Evolutionary conservation across 1,284 basidiomycete genomes (phyloP), one percentile per base, ranked within the genome.

Genomic region (Leccinum pachyderme): DNA sequence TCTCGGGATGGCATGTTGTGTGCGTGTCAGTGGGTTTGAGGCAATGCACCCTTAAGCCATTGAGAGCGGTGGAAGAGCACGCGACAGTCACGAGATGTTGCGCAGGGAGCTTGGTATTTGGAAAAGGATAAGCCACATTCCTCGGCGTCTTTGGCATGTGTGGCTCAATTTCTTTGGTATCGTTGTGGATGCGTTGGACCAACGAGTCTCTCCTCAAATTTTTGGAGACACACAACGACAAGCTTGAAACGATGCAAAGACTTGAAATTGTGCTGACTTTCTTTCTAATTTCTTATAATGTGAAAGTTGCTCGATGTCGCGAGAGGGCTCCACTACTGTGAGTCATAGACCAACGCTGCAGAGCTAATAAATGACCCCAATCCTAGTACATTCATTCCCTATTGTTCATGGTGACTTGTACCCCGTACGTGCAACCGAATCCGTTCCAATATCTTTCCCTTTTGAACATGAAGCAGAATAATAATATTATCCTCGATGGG

Each of bases 1-100:
- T 67, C 52, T 28, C 63, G 49, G 24, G 65, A 41, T 3, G 61
- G 25, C 71, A 74, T 74, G 15, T 9, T 44, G 52, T 13, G 27
- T 45, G 50, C 5, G 47, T 47, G 41, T 8, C 18, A 8, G 24
- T 24, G n/a, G 31, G 25, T n/a, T 15, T 18, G 13, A 11, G 24
- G 43, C 3, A 7, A 29, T 12, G 3, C 18, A 35, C 44, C 29
- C 43, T 28, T 25, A 31, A 18, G 29, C 13, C n/a, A 37, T 28
- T 15, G 13, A 18, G 18, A 18, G 18, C 18, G 18, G 18, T 24
- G 13, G 29, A 13, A 1, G 27, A 27, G 18, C 49, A 56, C 33
- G 46, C 28, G 53, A 33, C 22, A 35, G 22, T 15, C 44, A n/a
- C 37, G n/a, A 60, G 59, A 52, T 58, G 43, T 12, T 56, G 25